Base-by-base conservation (phyloP, 352 stramenopile species). In the Phytopythium kandeliae region DNA sequence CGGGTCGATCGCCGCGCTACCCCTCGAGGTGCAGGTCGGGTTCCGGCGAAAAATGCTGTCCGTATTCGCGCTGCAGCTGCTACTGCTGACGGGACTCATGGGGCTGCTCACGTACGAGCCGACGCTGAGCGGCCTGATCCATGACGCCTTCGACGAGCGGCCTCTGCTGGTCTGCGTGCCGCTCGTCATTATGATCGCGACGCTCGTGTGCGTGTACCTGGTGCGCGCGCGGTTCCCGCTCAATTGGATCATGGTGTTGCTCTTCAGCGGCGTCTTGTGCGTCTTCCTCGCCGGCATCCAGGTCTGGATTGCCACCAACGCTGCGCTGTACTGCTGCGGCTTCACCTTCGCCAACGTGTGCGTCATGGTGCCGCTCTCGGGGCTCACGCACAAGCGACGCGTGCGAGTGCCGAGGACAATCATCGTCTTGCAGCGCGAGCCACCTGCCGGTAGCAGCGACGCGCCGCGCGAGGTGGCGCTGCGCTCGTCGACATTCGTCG, bases 31-130 rank as follows among this genome's bases (percentile, higher is more conserved):
- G 55, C 70, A 78, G 38, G 61, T 73, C 21, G 65, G 64, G 2
- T 81, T 82, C 41, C 68, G 71, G 0, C 63, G 63, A 24, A 78
- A 76, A 30, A 71, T 82, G 58, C 35, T 82, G 35, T 62, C 60
- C 13, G 63, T 82, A 16, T 78, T 76, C 37, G 66, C 66, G 26
- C 21, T 72, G 24, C 71, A 82, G 36, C 42, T 82, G 24, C 52
- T 78, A 47, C 40, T 74, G 4, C 55, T 78, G 4, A 72, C 70
- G 7, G 50, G 54, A n/a, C 41, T 76, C 5, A 60, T 61, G 43
- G 61, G 56, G 15, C 30, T 56, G 17, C 43, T 72, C n/a, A 72
- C 63, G 7, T 69, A 65, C 24, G 46, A 74, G 12, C 36, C 60
- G 17, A 58, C 40, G 21, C 44, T 72, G 24, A 22, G 56, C 16